Conservation (phyloP, 345 rosid species). For the Physaria fendleri region DNA sequence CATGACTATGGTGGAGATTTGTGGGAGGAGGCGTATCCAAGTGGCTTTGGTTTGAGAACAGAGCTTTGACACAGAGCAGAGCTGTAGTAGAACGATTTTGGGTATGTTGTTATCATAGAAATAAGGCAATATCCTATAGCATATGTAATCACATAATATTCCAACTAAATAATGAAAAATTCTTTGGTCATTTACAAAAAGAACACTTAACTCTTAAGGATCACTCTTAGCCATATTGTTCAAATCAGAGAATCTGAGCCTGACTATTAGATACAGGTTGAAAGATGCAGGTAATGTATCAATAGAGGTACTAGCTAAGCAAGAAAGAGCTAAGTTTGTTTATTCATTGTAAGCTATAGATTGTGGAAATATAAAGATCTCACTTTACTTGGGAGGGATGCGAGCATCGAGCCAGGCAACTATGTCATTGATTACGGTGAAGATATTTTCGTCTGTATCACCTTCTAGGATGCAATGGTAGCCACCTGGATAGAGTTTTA, state of each 20-base stretch:
- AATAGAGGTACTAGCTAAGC: background rate
- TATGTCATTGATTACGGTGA: conserved; percentile 52
- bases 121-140: conserved; percentile 3
- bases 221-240: background rate
- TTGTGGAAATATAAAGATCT: background rate
- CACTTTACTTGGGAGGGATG: conserved; percentile 18
- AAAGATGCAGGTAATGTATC: conserved; percentile 16
- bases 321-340: background rate
- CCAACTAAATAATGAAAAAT: too few species aligned
- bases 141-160: too few species aligned
- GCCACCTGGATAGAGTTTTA: conserved; percentile 75
- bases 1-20: conserved; percentile 34
- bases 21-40: conserved; percentile 36
- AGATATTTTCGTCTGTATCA: conserved; percentile 69
- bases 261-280: background rate
- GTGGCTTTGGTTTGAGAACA: conserved; percentile 31
- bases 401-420: conserved; percentile 68
- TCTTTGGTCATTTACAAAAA: too few species aligned
- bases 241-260: background rate
- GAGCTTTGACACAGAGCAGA: conserved; percentile 23
- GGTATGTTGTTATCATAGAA: conserved; percentile 20
- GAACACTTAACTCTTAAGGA: background rate
- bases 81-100: conserved; percentile 3
- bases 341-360: background rate
- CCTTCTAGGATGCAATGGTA: conserved; percentile 94